Conservation (phyloP, 2,329 filamentous ascomycete genomes). For the Pseudocercospora eumusae region DNA sequence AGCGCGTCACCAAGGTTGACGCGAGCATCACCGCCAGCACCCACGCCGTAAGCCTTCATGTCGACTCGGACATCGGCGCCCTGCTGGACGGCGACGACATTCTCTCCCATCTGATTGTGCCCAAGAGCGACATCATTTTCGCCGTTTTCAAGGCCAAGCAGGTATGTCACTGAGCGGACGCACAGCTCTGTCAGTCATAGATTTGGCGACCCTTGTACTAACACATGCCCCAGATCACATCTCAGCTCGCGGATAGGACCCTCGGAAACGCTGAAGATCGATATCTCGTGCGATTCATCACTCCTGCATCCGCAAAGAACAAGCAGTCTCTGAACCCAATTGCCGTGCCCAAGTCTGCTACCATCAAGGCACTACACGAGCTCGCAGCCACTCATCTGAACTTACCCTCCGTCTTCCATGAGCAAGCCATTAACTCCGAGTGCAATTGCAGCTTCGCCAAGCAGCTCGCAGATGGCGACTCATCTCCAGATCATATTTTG, state of each 20-base stretch:
- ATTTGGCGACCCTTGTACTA: background rate
- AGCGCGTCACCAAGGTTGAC: conserved; percentile 22
- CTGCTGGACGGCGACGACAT: conserved; percentile 35
- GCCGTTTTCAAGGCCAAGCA: conserved; percentile 25
- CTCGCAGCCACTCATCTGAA: conserved; percentile 31
- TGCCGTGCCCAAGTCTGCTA: conserved; percentile 25
- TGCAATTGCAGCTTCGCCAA: conserved; percentile 38
- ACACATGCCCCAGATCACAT: background rate
- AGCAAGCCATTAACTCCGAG: conserved; percentile 21
- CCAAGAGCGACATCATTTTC: conserved; percentile 31
- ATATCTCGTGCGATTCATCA: conserved; percentile 36
- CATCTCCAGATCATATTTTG: conserved; percentile 20
- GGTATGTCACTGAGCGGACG: conserved; percentile 1
- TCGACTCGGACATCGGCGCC: conserved; percentile 30
- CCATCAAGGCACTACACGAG: conserved; percentile 33
- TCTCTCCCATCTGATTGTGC: conserved; percentile 32
- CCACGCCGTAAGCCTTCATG: conserved; percentile 31
- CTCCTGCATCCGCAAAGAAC: conserved; percentile 31
- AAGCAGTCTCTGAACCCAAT: conserved; percentile 22
- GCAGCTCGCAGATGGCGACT: conserved; percentile 29
- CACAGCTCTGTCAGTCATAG: background rate
- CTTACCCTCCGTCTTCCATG: conserved; percentile 17
- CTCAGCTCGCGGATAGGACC: conserved; percentile 5
- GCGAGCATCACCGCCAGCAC: conserved; percentile 22
- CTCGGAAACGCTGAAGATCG: conserved; percentile 4